A percentile compares a stretch with the other conserved stretches of the same genome.
These are phyloP conservation scores for Prunus salicina DNA, from an alignment of 306 rosid species.

Conservation along the genomic window DNA sequence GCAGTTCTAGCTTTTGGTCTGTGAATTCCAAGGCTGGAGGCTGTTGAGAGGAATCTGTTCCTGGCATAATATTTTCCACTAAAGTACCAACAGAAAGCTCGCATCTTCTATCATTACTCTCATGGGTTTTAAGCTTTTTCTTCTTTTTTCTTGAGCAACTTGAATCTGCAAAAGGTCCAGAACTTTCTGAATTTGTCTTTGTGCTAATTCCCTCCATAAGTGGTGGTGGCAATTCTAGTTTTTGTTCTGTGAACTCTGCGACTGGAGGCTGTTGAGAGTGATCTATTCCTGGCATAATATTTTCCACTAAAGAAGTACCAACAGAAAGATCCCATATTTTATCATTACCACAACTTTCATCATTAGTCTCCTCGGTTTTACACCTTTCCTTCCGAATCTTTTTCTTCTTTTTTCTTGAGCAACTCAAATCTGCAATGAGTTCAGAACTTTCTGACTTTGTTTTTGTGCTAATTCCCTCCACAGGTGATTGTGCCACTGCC, in stretches of 20 bases:
- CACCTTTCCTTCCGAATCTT: neutral
- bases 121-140: neutral
- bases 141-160: neutral
- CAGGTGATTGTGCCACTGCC: neutral
- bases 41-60: constrained; percentile 21
- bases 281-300: constrained; percentile 16
- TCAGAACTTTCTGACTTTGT: neutral
- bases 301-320: constrained; percentile 19
- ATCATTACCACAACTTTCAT: constrained; percentile 10
- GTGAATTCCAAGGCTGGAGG: constrained; percentile 18
- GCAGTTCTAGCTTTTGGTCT: constrained; percentile 18
- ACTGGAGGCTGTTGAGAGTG: constrained; percentile 25
- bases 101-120: constrained; percentile 15
- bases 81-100: constrained; percentile 20
- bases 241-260: constrained; percentile 17
- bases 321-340: constrained; percentile 20
- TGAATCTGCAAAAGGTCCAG: neutral
- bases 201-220: constrained; percentile 13
- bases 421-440: neutral
- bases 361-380: constrained; percentile 11
- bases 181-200: constrained; percentile 19
- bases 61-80: constrained; percentile 18
- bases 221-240: constrained; percentile 25
- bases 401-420: neutral
- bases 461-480: constrained; percentile 1